phyloP scores from a whole-genome alignment of 2,329 filamentous ascomycete species.

The Periconia digitata region DNA sequence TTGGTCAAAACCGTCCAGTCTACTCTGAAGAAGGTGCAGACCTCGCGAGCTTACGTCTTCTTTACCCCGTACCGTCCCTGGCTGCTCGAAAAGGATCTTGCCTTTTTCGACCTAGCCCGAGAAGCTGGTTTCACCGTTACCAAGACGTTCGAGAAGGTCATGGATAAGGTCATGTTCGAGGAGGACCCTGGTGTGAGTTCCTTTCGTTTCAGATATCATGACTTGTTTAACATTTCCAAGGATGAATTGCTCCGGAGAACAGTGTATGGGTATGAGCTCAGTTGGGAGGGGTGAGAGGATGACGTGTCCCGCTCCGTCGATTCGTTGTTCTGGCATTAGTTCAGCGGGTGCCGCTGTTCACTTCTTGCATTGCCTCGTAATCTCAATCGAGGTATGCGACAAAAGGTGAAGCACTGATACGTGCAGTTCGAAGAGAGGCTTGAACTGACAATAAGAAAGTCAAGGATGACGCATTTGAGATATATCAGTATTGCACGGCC shows the following conservation, averaged over 20 bases:
- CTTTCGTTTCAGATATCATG: no score
- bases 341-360: background rate
- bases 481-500: no score
- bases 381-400: no score
- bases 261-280: conserved; percentile 75
- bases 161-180: conserved; percentile 88
- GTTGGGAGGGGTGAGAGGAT: conserved; percentile 53
- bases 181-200: conserved; percentile 72
- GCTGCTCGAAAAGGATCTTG: conserved; percentile 80
- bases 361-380: no score
- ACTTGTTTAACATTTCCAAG: conserved; percentile 30
- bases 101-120: conserved; percentile 78
- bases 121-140: conserved; percentile 73
- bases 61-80: conserved; percentile 94
- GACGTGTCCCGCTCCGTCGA: background rate
- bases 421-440: no score
- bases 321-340: no score
- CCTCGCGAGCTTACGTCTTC: conserved; percentile 76
- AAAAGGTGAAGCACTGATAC: no score
- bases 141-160: conserved; percentile 76
- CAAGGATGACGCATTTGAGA: no score
- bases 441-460: no score
- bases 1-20: conserved; percentile 71
- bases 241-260: conserved; percentile 80
- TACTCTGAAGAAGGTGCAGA: conserved; percentile 60